Base-by-base conservation (phyloP, 2,329 filamentous ascomycete species). In the Penicillium digitatum region DNA sequence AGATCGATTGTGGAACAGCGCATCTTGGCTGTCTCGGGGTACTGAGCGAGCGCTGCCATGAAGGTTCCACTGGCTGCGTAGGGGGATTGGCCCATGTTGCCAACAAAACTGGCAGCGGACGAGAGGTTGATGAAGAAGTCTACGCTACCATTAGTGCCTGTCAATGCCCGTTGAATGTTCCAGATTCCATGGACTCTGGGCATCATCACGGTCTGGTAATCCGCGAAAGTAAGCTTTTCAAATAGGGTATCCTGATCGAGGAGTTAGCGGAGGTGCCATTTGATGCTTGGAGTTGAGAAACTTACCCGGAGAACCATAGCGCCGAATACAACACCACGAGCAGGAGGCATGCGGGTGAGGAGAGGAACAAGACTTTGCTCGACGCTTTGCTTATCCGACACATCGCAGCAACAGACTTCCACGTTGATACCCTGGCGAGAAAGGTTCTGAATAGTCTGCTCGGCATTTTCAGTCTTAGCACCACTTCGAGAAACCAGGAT, bases 31-130 rank as follows among this genome's bases (percentile, higher is more conserved):
- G 53, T 42, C 11, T 60, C 48, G 3, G 60, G 56, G 47, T 64
- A 62, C 20, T 66, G 52, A n/a, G 60, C 60, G 8, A 65, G 53
- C 12, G 61, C 62, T 5, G 62, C 48, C 62, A 65, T 65, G 37
- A 64, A 65, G n/a, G 61, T 65, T 46, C 62, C 62, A 44, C 58
- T 65, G 27, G 62, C 38, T 83, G 87, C 77, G 83, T 90, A 10
- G 66, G 87, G 46, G 79, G 79, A 61, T 79, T 92, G 48, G 81
- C 84, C 11, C 63, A 85, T 58, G 27, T 65, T 69, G 7, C 67
- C 67, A n/a, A 69, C 57, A 20, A 69, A 60, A 20, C 66, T 66
- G 9, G 65, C 60, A 4, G 63, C 58, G 1, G 67, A 69, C 0
- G 65, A 68, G 6, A 69, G 55, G 1, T 52, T 60, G 31, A 69